Percentiles rank a stretch among this genome's conserved stretches.
Conservation (phyloP, 2,329 filamentous ascomycete species). For the Xylariaceae sp. region DNA sequence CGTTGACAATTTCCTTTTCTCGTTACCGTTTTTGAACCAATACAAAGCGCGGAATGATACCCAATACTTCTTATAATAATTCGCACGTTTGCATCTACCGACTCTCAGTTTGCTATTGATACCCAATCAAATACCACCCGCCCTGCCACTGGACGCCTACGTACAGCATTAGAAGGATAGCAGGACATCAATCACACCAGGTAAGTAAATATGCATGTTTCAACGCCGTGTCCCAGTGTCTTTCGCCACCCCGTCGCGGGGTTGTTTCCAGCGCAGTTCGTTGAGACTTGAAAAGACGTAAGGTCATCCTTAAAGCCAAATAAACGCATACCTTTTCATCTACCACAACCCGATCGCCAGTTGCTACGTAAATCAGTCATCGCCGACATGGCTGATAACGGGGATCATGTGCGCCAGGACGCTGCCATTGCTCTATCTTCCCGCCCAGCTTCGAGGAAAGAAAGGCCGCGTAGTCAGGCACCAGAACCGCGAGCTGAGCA, state of each 20-base stretch:
- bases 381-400: constrained; percentile 36
- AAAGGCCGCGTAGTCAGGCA: constrained; percentile 29
- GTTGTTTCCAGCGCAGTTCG: constrained; percentile 12
- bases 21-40: neutral
- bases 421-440: constrained; percentile 21
- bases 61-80: constrained; percentile 6
- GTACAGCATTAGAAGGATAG: constrained; percentile 29
- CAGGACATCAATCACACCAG: constrained; percentile 13
- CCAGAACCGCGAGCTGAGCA: constrained; percentile 26
- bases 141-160: constrained; percentile 31
- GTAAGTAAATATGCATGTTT: constrained; percentile 36
- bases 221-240: constrained; percentile 29
- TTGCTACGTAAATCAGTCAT: constrained; percentile 16
- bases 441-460: constrained; percentile 26
- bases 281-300: constrained; percentile 24
- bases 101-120: constrained; percentile 24
- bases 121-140: constrained; percentile 30
- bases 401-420: constrained; percentile 27
- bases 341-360: constrained; percentile 12
- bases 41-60: neutral
- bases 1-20: neutral
- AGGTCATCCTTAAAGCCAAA: neutral
- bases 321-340: neutral
- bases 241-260: constrained; percentile 20
- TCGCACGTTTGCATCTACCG: constrained; percentile 17